A percentile compares a stretch with the other conserved stretches of the same genome.
phyloP scores from a whole-genome alignment of 2,329 filamentous ascomycete genomes.

The Colletotrichum agaves region DNA sequence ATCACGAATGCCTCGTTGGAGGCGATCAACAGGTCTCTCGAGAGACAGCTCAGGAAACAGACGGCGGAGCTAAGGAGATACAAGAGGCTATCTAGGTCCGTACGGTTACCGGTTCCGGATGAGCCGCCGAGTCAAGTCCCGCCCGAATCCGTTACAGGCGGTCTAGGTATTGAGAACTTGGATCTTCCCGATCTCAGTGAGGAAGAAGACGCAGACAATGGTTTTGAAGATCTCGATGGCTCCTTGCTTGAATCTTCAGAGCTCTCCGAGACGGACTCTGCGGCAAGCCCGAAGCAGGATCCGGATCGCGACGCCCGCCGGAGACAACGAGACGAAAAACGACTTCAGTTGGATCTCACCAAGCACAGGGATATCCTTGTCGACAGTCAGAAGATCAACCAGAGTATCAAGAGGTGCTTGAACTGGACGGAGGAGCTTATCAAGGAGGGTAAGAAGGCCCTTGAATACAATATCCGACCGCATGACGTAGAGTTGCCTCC shows the following conservation, averaged over 20 bases:
- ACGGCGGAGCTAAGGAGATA: constrained; percentile 88
- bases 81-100: constrained; percentile 84
- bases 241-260: constrained; percentile 48
- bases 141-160: constrained; percentile 55
- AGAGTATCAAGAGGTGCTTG: constrained; percentile 89
- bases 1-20: constrained; percentile 96
- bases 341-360: constrained; percentile 84
- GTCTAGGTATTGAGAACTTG: constrained; percentile 55
- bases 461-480: constrained; percentile 82
- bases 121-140: constrained; percentile 56
- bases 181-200: constrained; percentile 64
- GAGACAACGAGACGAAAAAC: constrained; percentile 80
- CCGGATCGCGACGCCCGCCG: constrained; percentile 58
- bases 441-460: constrained; percentile 85
- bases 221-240: constrained; percentile 59
- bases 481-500: constrained; percentile 86
- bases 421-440: constrained; percentile 92
- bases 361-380: constrained; percentile 90
- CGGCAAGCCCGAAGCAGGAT: constrained; percentile 46
- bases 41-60: constrained; percentile 91
- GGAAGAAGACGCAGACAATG: constrained; percentile 55
- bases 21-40: constrained; percentile 93
- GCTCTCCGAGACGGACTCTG: constrained; percentile 54
- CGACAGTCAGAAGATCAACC: constrained; percentile 95
- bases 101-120: constrained; percentile 71